A percentile compares a stretch with the other conserved stretches of the same genome.
These are phyloP conservation scores for Globisporangium cylindrosporum DNA, from an alignment of 352 stramenopile genomes.

Conservation along the genomic window DNA sequence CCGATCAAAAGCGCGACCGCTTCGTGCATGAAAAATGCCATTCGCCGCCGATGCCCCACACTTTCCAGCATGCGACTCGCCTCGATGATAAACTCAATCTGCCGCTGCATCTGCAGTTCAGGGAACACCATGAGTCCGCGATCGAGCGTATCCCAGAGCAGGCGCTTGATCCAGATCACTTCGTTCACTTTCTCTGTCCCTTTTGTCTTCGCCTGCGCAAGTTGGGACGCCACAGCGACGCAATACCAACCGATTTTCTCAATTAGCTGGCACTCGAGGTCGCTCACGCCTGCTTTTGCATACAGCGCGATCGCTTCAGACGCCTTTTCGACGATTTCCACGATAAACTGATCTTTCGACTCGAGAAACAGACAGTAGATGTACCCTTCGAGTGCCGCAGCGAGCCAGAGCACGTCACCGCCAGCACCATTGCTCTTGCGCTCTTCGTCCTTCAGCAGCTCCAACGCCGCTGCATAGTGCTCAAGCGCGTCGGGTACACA, in stretches of 20 bases:
- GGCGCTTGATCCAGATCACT: conserved; percentile 61
- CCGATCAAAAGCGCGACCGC: conserved; percentile 43
- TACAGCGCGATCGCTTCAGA: conserved; percentile 74
- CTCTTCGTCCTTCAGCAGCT: conserved; percentile 78
- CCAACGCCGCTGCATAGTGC: conserved; percentile 66
- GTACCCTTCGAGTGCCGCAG: conserved; percentile 73
- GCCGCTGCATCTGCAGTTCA: conserved; percentile 43
- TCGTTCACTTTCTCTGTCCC: conserved; percentile 44
- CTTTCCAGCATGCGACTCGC: conserved; percentile 63
- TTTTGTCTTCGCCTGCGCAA: conserved; percentile 16
- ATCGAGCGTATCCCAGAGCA: conserved; percentile 70
- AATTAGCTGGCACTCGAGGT: conserved; percentile 73
- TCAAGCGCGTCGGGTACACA: conserved; percentile 65
- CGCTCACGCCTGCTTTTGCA: conserved; percentile 49
- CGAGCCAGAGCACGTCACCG: conserved; percentile 76
- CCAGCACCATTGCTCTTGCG: conserved; percentile 41
- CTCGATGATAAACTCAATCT: conserved; percentile 66
- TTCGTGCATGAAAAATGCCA: conserved; percentile 76
- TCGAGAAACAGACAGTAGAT: conserved; percentile 58
- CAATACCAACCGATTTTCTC: conserved; percentile 78
- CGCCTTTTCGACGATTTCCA: conserved; percentile 77
- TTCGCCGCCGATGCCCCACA: conserved; percentile 55
- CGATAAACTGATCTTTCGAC: conserved; percentile 48
- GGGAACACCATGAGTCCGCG: conserved; percentile 51
- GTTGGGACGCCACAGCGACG: conserved; percentile 35